Percentiles rank a stretch among this genome's conserved stretches.
phyloP scores from a whole-genome alignment of 2,329 filamentous ascomycete genomes.

The Aspergillus floridensis region DNA sequence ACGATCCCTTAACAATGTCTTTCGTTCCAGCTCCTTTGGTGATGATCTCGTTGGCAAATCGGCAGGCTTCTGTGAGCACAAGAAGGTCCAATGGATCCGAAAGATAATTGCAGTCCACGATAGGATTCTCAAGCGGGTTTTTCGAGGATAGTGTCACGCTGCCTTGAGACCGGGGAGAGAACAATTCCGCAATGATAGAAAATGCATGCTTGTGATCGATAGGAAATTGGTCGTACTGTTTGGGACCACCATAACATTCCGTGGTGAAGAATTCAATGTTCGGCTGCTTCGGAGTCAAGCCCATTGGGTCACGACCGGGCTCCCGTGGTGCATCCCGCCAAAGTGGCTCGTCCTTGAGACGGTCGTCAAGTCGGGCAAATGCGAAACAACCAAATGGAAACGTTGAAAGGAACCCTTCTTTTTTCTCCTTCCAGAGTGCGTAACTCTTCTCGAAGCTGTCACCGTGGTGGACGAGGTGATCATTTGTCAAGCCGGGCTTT shows the following conservation, averaged over 20 bases:
- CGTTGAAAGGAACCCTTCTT: constrained; percentile 57
- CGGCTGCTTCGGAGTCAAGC: constrained; percentile 55
- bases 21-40: constrained; percentile 58
- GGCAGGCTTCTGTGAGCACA: constrained; percentile 58
- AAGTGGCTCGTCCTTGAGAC: constrained; percentile 53
- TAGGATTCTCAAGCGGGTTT: constrained; percentile 52
- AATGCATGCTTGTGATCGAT: constrained; percentile 56
- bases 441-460: constrained; percentile 53
- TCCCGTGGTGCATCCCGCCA: constrained; percentile 53
- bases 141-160: constrained; percentile 51
- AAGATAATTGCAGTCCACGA: constrained; percentile 60
- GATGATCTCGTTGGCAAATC: constrained; percentile 60
- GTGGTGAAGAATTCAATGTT: constrained; percentile 64
- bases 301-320: constrained; percentile 62
- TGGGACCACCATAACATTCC: constrained; percentile 61
- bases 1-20: constrained; percentile 59
- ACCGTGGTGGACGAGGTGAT: constrained; percentile 57
- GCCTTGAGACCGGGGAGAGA: constrained; percentile 57
- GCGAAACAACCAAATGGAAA: constrained; percentile 65
- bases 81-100: constrained; percentile 57
- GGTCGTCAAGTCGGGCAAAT: constrained; percentile 61
- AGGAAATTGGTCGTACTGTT: constrained; percentile 56
- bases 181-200: constrained; percentile 58
- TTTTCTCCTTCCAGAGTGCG: constrained; percentile 57
- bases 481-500: constrained; percentile 53